phyloP scores from a whole-genome alignment of 192 early-diverging fungal genomes.

The Gryganskiella cystojenkinii region DNA sequence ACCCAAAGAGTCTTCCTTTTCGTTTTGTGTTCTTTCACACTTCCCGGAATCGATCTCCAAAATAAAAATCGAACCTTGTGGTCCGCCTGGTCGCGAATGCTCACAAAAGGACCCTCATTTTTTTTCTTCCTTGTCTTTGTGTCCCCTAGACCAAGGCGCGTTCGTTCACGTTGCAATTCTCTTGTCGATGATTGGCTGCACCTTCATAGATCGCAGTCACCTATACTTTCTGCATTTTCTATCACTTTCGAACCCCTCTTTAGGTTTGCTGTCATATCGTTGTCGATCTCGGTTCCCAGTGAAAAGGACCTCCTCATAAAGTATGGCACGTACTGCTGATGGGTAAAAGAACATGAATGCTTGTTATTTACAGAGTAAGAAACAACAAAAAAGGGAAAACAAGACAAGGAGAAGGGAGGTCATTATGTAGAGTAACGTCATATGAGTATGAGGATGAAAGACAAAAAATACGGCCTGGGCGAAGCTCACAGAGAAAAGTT shows the following conservation, averaged over 20 bases:
- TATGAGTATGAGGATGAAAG: neutral
- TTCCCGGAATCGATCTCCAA: too few relatives aligned
- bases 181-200: constrained; percentile 5
- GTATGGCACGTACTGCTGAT: neutral
- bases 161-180: constrained; percentile 15
- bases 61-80: too few relatives aligned
- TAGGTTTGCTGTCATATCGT: too few relatives aligned
- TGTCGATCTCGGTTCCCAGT: too few relatives aligned
- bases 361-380: neutral
- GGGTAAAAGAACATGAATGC: neutral
- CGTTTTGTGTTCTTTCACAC: too few relatives aligned
- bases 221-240: too few relatives aligned
- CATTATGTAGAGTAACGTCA: constrained; percentile 54
- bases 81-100: too few relatives aligned
- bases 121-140: neutral
- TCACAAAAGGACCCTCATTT: too few relatives aligned
- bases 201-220: neutral
- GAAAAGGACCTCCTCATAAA: neutral
- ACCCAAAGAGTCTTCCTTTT: too few relatives aligned
- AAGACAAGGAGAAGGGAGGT: constrained; percentile 73
- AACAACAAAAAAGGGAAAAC: neutral
- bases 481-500: neutral
- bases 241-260: too few relatives aligned
- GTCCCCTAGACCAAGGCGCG: constrained; percentile 6
- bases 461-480: neutral